These are phyloP conservation scores for Diaporthe humulicola DNA, from an alignment of 2,329 filamentous ascomycete species.

Conservation along the genomic window DNA sequence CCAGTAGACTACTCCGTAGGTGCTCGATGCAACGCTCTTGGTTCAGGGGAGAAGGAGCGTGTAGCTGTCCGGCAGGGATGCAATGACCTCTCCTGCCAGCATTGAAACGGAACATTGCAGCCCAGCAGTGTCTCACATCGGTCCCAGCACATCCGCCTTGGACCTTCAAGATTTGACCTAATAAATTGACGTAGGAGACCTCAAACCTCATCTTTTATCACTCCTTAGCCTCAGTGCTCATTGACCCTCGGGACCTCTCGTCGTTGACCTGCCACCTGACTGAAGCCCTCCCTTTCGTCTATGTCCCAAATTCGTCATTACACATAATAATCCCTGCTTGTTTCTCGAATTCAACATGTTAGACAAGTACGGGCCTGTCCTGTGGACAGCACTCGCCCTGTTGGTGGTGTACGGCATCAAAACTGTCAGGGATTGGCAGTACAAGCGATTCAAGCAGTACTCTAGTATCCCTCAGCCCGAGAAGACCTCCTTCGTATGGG, in stretches of 20 bases:
- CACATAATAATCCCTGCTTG: background rate
- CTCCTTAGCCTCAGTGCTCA: background rate
- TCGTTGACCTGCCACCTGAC: background rate
- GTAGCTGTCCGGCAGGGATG: background rate
- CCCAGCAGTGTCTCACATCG: background rate
- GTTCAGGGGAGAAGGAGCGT: background rate
- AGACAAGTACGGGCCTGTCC: slow-evolving; percentile 25
- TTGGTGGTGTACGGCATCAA: slow-evolving; percentile 23
- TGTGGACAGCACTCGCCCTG: slow-evolving; percentile 35
- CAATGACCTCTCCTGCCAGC: background rate
- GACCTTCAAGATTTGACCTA: background rate
- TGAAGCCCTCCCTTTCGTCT: background rate
- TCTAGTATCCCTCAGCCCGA: slow-evolving; percentile 31
- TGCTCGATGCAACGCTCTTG: background rate
- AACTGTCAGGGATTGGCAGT: slow-evolving; percentile 32
- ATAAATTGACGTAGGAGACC: too few species aligned
- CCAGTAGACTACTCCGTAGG: background rate
- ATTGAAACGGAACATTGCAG: background rate
- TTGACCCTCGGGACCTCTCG: background rate
- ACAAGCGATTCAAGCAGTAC: slow-evolving; percentile 33
- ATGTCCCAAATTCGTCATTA: background rate
- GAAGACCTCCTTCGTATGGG: slow-evolving; percentile 34
- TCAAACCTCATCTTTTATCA: background rate
- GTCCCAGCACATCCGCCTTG: background rate
- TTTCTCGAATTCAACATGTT: background rate